Base-by-base conservation (phyloP, 345 rosid genomes). In the Theobroma cacao region DNA sequence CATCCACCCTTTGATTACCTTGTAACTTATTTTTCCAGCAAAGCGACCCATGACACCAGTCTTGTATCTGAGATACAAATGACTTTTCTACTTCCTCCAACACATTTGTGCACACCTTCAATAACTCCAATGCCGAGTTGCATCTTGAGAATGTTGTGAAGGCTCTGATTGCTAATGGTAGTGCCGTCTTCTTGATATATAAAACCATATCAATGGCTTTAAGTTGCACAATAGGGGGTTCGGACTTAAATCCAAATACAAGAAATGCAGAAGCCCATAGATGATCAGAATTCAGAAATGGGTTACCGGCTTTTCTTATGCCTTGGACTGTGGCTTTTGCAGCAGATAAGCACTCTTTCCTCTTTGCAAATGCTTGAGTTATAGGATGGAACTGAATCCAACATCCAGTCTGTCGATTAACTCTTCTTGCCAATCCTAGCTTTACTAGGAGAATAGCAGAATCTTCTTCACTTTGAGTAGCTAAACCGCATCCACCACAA, bases 71-170 rank as follows among this genome's bases (percentile, higher is more conserved):
- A 36, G 95, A 88, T 74, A 93, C 92, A 68, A 93, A 95, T 14
- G 98, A 89, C 81, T 93, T 93, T 89, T 95, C 98, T 26, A 93
- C 96, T 82, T 95, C 97, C 84, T 95, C 97, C 1, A 95, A 87
- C 31, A 91, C 95, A 31, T 90, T 93, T 7, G 98, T 93, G 88
- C 98, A 89, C 68, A 95, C 97, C 82, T 92, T 95, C 0, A 92
- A 82, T 7, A 95, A 95, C 85, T 95, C 98, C 61, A 95, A 75
- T 7, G 97, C 97, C 3, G 97, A 90, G 76, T 85, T 95, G 85
- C 98, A 95, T 83, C 98, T 88, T 0, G 97, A 95, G 88, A 90
- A 95, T 26, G 84, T 89, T 31, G 91, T 85, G 85, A 95, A 95
- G 53, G 98, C 91, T 80, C 86, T 84, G 38, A 92, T 89, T 38